Percentiles rank a stretch among this genome's conserved stretches.
These are phyloP conservation scores for Trypanosoma mega DNA, from an alignment of 208 protist genomes.

Conservation along the genomic window DNA sequence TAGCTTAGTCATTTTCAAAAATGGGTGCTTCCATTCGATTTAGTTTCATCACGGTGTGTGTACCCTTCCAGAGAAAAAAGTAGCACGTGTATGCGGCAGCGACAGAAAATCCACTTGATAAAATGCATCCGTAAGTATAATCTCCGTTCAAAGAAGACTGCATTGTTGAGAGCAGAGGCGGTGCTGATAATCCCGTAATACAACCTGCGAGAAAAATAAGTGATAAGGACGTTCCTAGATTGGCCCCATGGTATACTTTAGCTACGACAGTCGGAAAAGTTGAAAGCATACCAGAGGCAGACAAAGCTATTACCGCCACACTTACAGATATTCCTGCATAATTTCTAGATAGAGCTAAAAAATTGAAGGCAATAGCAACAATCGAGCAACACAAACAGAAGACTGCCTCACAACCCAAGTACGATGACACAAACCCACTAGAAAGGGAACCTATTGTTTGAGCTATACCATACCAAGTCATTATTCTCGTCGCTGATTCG, in stretches of 20 bases:
- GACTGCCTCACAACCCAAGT: conserved; percentile 10
- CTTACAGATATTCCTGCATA: too few relatives aligned
- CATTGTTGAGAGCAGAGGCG: neutral
- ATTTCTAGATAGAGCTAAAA: too few relatives aligned
- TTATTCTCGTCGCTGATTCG: conserved; percentile 3
- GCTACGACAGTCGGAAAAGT: conserved; percentile 11
- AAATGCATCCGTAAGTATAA: conserved; percentile 18
- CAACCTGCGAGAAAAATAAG: conserved; percentile 13
- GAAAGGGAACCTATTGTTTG: conserved; percentile 13
- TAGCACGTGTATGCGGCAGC: conserved; percentile 2
- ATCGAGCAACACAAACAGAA: conserved; percentile 7
- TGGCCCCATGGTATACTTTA: conserved; percentile 1
- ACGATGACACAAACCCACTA: conserved; percentile 4
- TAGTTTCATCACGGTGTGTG: conserved; percentile 8
- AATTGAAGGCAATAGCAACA: conserved; percentile 1
- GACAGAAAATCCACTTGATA: conserved; percentile 3
- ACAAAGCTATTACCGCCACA: conserved; percentile 8
- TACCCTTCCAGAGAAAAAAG: conserved; percentile 6
- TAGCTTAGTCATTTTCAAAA: too few relatives aligned
- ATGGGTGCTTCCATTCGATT: neutral
- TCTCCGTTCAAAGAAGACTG: conserved; percentile 3
- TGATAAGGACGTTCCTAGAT: conserved; percentile 8
- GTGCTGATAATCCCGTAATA: conserved; percentile 6
- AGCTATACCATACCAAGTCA: conserved; percentile 6
- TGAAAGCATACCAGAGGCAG: conserved; percentile 1